A percentile compares a stretch with the other conserved stretches of the same genome.
phyloP scores from a whole-genome alignment of 805 yeast species.

The Wickerhamomyces ciferrii region DNA sequence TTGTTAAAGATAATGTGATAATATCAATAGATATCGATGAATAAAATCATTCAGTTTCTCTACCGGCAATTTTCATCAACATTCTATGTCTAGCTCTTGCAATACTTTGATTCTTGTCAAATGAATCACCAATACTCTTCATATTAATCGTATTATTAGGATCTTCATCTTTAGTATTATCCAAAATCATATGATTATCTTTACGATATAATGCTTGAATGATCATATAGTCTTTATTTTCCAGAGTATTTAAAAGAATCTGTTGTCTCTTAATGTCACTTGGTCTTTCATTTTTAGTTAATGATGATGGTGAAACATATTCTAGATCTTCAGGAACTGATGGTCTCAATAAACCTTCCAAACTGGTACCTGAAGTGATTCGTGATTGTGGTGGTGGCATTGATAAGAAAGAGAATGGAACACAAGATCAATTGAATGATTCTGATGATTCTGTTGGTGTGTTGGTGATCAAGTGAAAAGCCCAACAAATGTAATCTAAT shows the following conservation, averaged over 20 bases:
- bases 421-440: no score
- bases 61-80: background rate
- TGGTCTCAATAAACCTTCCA: background rate
- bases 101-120: background rate
- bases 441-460: no score
- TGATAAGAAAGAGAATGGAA: no score
- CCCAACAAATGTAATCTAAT: no score
- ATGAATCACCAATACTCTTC: background rate
- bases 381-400: no score
- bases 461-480: no score
- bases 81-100: background rate
- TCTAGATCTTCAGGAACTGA: background rate
- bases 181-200: background rate
- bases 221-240: background rate
- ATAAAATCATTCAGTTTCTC: no score
- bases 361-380: no score
- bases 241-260: background rate
- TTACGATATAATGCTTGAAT: background rate
- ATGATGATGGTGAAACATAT: background rate
- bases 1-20: no score
- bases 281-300: background rate
- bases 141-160: background rate
- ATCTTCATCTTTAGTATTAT: background rate
- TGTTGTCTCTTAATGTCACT: background rate
- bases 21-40: no score